Base-by-base conservation (phyloP, 805 yeast species). In the Starmerella floricola region DNA sequence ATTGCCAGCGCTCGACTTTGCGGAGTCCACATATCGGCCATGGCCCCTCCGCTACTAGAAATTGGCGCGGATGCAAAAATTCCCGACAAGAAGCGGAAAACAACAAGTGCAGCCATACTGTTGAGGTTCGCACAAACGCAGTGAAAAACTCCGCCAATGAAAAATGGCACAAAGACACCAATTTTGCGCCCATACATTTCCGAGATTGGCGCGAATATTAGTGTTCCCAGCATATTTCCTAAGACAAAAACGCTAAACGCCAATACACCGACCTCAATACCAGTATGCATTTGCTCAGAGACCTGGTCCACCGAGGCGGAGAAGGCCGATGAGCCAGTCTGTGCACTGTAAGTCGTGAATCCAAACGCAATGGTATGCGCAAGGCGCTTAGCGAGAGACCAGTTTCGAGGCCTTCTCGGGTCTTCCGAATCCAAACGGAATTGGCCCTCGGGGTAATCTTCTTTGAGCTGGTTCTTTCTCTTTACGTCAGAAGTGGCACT, bases 211-310 rank as follows among this genome's bases (percentile, higher is more conserved):
- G 91, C 94, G 81, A 88, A 86, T 34, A 84, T 55, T 36, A 85
- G 67, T 3, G 97, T 96, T 20, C 96, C 95, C 1, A 85, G 71
- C 1, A 95, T 95, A 61, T 85, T 86, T 12, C 96, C 97, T 34
- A 86, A 60, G 12, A 88, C 94, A 54, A 73, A 87, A 15, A 86
- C 66, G 0, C 95, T 74, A 13, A 85, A 71, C 44, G 86, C 81
- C 38, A 88, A 67, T 17, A 82, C 71, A 13, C 79, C 79, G 13
- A 78, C 86, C 12, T 75, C 81, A 4, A 54, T 46, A 31, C 81
- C 78, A 37, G 86, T 76, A 44, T 71, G 72, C 60, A 62, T 86
- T 36, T 69, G 62, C 34, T 48, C 63, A 44, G 72, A 66, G 24
- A 76, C 56, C 20, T 61, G 57, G 18, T 55, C 61, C 33, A 68